A percentile compares a stretch with the other conserved stretches of the same genome.
Conservation (phyloP, 208 protist species). For the Kentomonas sorsogonicus region DNA sequence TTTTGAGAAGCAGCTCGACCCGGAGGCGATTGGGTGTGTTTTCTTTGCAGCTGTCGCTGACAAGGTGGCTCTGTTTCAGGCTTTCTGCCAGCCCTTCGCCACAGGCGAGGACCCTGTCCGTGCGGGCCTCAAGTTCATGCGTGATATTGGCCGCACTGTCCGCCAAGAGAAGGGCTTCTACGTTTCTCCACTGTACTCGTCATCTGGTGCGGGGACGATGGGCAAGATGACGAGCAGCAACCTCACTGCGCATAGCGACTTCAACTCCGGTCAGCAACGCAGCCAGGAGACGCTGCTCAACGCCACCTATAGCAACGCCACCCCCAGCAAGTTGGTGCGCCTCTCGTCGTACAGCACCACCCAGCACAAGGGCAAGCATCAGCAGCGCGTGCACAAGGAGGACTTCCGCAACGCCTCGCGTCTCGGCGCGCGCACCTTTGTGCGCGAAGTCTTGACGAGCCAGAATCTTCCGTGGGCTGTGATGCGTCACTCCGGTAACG, state of each 20-base stretch:
- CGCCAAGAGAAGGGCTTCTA: constrained; percentile 80
- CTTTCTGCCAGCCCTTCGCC: constrained; percentile 62
- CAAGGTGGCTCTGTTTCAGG: constrained; percentile 59
- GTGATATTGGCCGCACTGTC: constrained; percentile 66
- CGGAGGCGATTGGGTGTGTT: constrained; percentile 63
- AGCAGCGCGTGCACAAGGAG: constrained; percentile 25
- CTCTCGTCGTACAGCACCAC: constrained; percentile 56
- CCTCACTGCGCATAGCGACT: constrained; percentile 64
- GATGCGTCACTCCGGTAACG: constrained; percentile 50
- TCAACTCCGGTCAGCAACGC: constrained; percentile 77
- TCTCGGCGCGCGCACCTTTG: constrained; percentile 74
- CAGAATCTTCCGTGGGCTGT: constrained; percentile 81
- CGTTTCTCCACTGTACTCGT: constrained; percentile 73
- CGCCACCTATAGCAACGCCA: constrained; percentile 83
- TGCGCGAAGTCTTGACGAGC: constrained; percentile 74
- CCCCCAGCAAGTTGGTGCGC: constrained; percentile 73
- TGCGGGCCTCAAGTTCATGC: constrained; percentile 33
- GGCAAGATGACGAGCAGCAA: constrained; percentile 66
- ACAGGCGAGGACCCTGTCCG: background rate
- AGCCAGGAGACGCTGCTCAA: constrained; percentile 66
- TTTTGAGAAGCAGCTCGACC: constrained; percentile 59
- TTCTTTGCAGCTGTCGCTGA: constrained; percentile 61
- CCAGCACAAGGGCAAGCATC: constrained; percentile 30
- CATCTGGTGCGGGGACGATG: constrained; percentile 68
- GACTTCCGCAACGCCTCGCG: constrained; percentile 67